Conservation (phyloP, 2,329 filamentous ascomycete species). For the Seiridium unicorne region DNA sequence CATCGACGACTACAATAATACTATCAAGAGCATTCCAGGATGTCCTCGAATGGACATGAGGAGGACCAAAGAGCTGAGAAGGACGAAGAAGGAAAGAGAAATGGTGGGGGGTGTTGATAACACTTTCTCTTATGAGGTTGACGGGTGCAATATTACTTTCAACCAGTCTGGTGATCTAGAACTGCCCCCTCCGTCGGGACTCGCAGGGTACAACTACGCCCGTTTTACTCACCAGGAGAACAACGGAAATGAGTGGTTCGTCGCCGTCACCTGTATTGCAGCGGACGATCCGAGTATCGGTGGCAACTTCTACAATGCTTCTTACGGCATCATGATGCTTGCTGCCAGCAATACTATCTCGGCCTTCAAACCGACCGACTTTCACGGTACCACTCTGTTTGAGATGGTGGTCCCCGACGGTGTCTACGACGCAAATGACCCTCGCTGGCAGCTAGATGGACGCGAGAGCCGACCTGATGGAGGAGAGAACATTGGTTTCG, state of each 20-base stretch:
- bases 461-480: slow-evolving; percentile 13
- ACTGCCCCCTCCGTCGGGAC: slow-evolving; percentile 15
- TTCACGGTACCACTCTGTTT: slow-evolving; percentile 19
- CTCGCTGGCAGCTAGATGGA: slow-evolving; percentile 8
- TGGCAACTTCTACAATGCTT: slow-evolving; percentile 18
- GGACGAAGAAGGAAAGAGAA: background rate
- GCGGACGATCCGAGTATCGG: slow-evolving; percentile 12
- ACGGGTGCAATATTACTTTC: slow-evolving; percentile 13
- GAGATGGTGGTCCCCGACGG: slow-evolving; percentile 13
- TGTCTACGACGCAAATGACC: background rate
- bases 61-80: background rate
- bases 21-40: slow-evolving; percentile 9
- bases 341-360: slow-evolving; percentile 17
- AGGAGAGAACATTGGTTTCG: slow-evolving; percentile 15
- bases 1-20: slow-evolving; percentile 15
- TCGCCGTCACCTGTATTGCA: slow-evolving; percentile 12
- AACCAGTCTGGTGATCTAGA: slow-evolving; percentile 9
- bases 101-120: background rate
- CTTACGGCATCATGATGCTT: slow-evolving; percentile 20
- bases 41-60: slow-evolving; percentile 20
- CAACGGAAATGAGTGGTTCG: slow-evolving; percentile 18
- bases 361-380: slow-evolving; percentile 14
- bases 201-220: slow-evolving; percentile 16
- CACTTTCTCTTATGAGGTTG: slow-evolving; percentile 15
- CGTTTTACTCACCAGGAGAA: slow-evolving; percentile 15